Percentiles rank a stretch among this genome's conserved stretches.
Conservation (phyloP, 2,329 filamentous ascomycete species). For the Emergomyces africanus region DNA sequence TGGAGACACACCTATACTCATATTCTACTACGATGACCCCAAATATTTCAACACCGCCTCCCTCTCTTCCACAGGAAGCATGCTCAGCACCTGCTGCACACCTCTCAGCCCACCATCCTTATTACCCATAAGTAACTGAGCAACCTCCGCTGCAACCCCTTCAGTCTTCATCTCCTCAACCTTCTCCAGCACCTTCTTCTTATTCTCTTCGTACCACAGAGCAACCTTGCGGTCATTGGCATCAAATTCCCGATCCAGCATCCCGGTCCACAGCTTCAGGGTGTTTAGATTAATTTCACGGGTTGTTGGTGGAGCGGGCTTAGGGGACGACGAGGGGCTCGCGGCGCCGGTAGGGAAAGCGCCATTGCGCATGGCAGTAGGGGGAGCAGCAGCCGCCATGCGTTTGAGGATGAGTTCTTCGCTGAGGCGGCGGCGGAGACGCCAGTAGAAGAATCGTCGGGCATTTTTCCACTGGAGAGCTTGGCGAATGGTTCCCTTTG, state of each 20-base stretch:
- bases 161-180: slow-evolving; percentile 74
- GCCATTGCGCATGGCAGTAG: slow-evolving; percentile 16
- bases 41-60: slow-evolving; percentile 60
- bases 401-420: slow-evolving; percentile 95
- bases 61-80: slow-evolving; percentile 78
- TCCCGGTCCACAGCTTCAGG: slow-evolving; percentile 70
- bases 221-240: slow-evolving; percentile 72
- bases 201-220: slow-evolving; percentile 92
- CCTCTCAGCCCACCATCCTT: slow-evolving; percentile 66
- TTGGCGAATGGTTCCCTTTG: slow-evolving; percentile 85
- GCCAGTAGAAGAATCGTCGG: slow-evolving; percentile 99
- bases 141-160: slow-evolving; percentile 55
- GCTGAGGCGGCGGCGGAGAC: slow-evolving; percentile 86
- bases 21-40: slow-evolving; percentile 15
- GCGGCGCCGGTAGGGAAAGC: slow-evolving; percentile 30
- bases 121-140: slow-evolving; percentile 53
- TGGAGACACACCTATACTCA: neutral
- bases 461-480: slow-evolving; percentile 76
- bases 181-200: slow-evolving; percentile 69
- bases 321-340: slow-evolving; percentile 15
- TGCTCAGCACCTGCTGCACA: slow-evolving; percentile 70
- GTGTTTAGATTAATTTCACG: slow-evolving; percentile 59
- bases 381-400: slow-evolving; percentile 44
- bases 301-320: slow-evolving; percentile 26
- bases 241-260: slow-evolving; percentile 56